Base-by-base conservation (phyloP, 495 filamentous ascomycete species). In the Aspergillus homomorphus region DNA sequence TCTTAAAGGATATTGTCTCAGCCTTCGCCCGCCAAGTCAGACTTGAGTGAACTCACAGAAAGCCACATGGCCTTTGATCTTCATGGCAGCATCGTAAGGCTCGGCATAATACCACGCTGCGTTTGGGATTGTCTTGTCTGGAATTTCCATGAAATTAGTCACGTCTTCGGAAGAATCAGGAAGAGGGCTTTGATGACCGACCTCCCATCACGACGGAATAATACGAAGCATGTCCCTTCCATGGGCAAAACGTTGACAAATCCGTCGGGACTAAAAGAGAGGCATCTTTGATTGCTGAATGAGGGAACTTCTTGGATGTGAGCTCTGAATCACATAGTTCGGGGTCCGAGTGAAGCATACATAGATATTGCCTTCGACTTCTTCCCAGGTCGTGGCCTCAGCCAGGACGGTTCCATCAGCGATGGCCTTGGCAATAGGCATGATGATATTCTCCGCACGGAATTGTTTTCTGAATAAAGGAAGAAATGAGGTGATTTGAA, bases 281-380 rank as follows among this genome's bases (percentile, higher is more conserved):
- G 51, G 73, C 68, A 58, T 82, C 73, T 42, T 84, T 73, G 19
- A 74, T 62, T 0, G 70, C 43, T 0, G 65, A 63, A 3, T 59
- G 66, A 0, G 69, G 69, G 72, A 79, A 59, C 77, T 80, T 6
- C 12, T n/a, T 30, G 42, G 8, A 41, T 19, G 51, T 59, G 18
- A 60, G 28, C 21, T 56, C 56, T 18, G 26, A 28, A 62, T 51
- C 18, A 45, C 19, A 14, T 50, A 5, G 14, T 21, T 45, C 1
- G 14, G 51, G 14, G 10, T 5, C 33, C 9, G 14, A n/a, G 7
- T 26, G 24, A 12, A 8, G 23, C 5, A 62, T 69, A 87, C 87
- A 62, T 91, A 90, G 62, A 90, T 76, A 67, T 89, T 91, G 53
- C 86, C 86, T 66, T 90, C 88, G 15, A 90, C 85, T 4, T 80